Percentiles rank a stretch among this genome's conserved stretches.
These are phyloP conservation scores for Fomitopsis schrenkii DNA, from an alignment of 1,284 basidiomycete species.

Conservation along the genomic window DNA sequence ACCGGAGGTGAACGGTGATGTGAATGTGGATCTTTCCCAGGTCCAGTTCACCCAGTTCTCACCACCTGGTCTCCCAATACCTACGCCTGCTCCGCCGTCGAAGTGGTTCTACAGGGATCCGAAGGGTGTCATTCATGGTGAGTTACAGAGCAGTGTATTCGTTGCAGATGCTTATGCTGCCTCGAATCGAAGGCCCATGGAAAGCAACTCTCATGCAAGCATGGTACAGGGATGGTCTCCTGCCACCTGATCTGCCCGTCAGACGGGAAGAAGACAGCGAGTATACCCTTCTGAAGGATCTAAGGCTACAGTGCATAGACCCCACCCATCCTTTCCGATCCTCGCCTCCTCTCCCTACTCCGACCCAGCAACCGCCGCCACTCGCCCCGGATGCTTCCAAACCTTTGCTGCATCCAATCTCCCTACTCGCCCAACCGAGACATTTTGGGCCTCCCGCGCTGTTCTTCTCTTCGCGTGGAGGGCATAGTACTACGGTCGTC, in stretches of 20 bases:
- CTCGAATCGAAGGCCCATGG: conserved; percentile 66
- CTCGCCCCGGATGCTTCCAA: conserved; percentile 37
- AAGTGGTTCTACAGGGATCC: conserved; percentile 81
- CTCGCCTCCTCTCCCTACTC: conserved; percentile 28
- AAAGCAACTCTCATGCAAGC: conserved; percentile 80
- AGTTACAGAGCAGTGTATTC: conserved; percentile 19
- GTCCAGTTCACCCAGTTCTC: conserved; percentile 74
- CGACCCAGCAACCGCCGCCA: conserved; percentile 11
- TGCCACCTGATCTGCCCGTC: conserved; percentile 76
- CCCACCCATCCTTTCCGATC: conserved; percentile 71
- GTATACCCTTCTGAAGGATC: conserved; percentile 65
- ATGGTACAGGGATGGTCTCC: conserved; percentile 77
- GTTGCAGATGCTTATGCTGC: not conserved
- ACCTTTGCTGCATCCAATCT: conserved; percentile 70
- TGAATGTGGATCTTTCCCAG: conserved; percentile 46
- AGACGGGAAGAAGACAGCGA: conserved; percentile 68
- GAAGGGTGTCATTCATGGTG: conserved; percentile 72
- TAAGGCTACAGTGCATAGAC: conserved; percentile 70
- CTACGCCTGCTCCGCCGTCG: conserved; percentile 56
- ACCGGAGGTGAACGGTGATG: conserved; percentile 41
- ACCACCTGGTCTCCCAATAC: conserved; percentile 73
- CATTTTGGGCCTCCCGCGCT: conserved; percentile 84
- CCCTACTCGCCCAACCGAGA: conserved; percentile 73
- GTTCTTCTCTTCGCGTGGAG: conserved; percentile 83
- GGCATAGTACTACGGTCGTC: conserved; percentile 80